phyloP scores from a whole-genome alignment of 106 monocot genomes.

The Alisma plantagoaquatica region DNA sequence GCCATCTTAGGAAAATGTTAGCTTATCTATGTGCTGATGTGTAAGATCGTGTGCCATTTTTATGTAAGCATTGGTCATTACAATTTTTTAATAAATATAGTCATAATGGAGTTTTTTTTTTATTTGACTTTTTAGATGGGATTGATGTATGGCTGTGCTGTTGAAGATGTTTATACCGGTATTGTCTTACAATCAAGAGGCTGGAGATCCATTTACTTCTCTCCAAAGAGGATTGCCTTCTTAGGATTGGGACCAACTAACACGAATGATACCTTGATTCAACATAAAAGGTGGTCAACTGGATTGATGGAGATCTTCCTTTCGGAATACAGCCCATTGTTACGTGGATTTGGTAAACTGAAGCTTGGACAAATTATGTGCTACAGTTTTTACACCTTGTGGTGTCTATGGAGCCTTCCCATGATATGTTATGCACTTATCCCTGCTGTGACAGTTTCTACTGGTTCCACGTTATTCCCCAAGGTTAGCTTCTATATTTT shows the following conservation, averaged over 20 bases:
- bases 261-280: not conserved
- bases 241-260: conserved; percentile 6
- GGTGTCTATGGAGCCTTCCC: conserved; percentile 8
- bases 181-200: conserved; percentile 11
- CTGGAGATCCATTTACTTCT: conserved; percentile 11
- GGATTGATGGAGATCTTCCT: conserved; percentile 8
- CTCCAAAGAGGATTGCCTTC: conserved; percentile 2
- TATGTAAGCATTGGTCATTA: not conserved
- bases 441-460: conserved; percentile 1
- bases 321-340: not conserved
- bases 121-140: conserved; percentile 15
- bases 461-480: conserved; percentile 7
- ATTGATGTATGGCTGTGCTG: conserved; percentile 7
- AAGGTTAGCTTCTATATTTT: too few species aligned
- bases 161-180: conserved; percentile 11
- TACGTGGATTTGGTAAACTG: not conserved
- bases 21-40: not conserved
- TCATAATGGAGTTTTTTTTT: too few species aligned
- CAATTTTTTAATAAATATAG: too few species aligned
- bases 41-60: too few species aligned
- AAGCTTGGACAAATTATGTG: conserved; percentile 4
- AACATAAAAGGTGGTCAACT: conserved; percentile 11
- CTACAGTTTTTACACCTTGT: conserved; percentile 1
- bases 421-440: conserved; percentile 6
- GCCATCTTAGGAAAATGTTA: conserved; percentile 13